Base-by-base conservation (phyloP, 139 green algal genomes). In the Limnomonas spitsbergensis region DNA sequence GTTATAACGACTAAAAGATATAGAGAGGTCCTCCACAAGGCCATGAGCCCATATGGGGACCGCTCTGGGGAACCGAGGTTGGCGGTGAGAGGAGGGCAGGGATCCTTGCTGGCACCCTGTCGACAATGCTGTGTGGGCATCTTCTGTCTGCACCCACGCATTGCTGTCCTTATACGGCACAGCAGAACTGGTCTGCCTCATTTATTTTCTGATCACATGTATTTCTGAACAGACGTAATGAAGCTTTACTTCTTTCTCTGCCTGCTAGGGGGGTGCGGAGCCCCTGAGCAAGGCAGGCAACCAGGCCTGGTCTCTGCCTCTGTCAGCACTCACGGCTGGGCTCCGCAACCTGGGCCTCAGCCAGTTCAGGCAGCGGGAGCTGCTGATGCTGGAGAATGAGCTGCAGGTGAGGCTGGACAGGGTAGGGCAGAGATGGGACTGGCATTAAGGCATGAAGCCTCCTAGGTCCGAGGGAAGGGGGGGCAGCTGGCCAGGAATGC, bases 331-430 rank as follows among this genome's bases (percentile, higher is more conserved):
- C 4, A 89, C 97, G 20, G 47, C 42, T 35, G 73, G 73, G 31
- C 74, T 98, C 53, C 84, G 95, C 1, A 87, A 98, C 76, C 38
- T 98, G 78, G 95, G 93, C 9, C 87, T 98, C 26, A 86, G 80
- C 20, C 88, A 90, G 36, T 95, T 86, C 84, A 53, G 86, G 40
- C 77, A 78, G 2, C 53, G 69, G n/a, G 95, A 98, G 88, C 95
- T 93, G 75, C 78, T 95, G 66, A 90, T 88, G 1, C 53, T 98
- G 56, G 95, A 98, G 80, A 89, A 92, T 37, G 95, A 98, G 83
- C 82, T 98, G 31, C 73, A 84, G 68, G 68, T 74, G 36, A 36
- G 68, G 36, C n/a, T 70, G 56, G 56, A 37, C 20, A 37, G 56
- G 24, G 56, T 32, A 26, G 56, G 56, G 56, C 20, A 26, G 7